Evolutionary conservation across 164 flowering plant species (phyloP), one percentile per base, ranked within the genome.

Genomic region (Magnolia changhungtana): DNA sequence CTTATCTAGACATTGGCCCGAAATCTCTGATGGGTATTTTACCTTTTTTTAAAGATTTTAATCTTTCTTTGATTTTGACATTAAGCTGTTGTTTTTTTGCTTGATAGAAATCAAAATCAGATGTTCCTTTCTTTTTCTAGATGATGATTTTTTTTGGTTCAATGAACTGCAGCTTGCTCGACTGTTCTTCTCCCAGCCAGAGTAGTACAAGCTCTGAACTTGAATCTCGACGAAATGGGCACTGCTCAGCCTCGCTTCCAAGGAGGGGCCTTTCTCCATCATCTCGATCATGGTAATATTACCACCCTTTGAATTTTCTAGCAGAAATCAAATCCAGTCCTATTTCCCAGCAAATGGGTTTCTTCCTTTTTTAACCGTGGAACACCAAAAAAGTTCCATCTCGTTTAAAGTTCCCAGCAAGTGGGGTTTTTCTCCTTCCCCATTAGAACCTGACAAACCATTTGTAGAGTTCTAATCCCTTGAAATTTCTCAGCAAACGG

Each of bases 181-280:
- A 87, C 92, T 0, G 93, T 88, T 71, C 81, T 91, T 1, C 81
- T 91, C 7, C 96, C 96, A 4, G 91, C 90, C 8, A 88, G 88
- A 83, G 96, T 91, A 16, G 83, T 85, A 13, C 93, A 90, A 64
- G 93, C 93, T 13, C 75, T 91, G 80, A 89, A 93, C 65, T 68
- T 90, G 78, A 89, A 88, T 23, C 67, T 89, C 24, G 91, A 89
- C 8, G 88, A 84, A 1, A 70, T 79, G 81, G 83, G 82, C 50
- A 50, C 63, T 37, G 69, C 79, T 24, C 87, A 81, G 2, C 76
- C 84, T 19, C 82, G 81, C n/a, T 77, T 77, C 4, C 76, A 66
- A 69, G 80, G 78, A 23, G 72, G 81, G 1, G 52, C 67, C 67
- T 77, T 73, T 50, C 50, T 59, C 8, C 67, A 79, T 4, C 61